A percentile compares a stretch with the other conserved stretches of the same genome.
phyloP scores from a whole-genome alignment of 176 grass and related monocot genomes.

The Puccinellia tenuiflora region DNA sequence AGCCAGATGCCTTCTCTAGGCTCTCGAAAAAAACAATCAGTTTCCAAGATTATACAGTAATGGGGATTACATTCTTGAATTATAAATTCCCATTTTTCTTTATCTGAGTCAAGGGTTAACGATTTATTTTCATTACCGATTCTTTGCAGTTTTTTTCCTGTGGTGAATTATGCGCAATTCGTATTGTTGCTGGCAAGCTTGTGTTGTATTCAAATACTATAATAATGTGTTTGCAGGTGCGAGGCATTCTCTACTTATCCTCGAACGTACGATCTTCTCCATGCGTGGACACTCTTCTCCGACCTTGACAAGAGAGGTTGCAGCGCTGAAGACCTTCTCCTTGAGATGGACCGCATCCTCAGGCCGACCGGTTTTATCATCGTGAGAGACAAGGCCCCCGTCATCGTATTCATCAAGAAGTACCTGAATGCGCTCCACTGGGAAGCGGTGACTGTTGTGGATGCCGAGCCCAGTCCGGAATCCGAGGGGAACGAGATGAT shows the following conservation, averaged over 20 bases:
- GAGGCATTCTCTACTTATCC: slow-evolving; percentile 96
- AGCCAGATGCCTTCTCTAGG: slow-evolving; percentile 1
- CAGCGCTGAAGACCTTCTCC: slow-evolving; percentile 86
- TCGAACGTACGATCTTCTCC: slow-evolving; percentile 94
- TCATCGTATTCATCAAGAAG: slow-evolving; percentile 82
- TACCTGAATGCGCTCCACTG: slow-evolving; percentile 68
- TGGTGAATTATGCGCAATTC: background rate
- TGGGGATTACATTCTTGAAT: background rate
- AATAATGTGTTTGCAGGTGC: slow-evolving; percentile 59
- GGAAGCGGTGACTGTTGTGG: slow-evolving; percentile 61
- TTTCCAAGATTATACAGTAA: background rate
- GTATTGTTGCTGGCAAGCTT: background rate
- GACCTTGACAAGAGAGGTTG: slow-evolving; percentile 84
- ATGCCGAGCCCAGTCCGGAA: slow-evolving; percentile 54
- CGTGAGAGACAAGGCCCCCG: slow-evolving; percentile 57
- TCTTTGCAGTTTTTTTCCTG: background rate
- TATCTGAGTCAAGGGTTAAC: background rate
- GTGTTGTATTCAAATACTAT: background rate
- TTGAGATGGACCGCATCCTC: slow-evolving; percentile 92
- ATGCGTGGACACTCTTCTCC: slow-evolving; percentile 90
- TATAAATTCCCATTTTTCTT: background rate
- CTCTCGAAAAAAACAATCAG: background rate
- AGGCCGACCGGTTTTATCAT: slow-evolving; percentile 86
- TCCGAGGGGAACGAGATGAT: slow-evolving; percentile 73
- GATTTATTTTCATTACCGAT: background rate